phyloP scores from a whole-genome alignment of 805 yeast genomes.

The Komagataella pseudopastoris region DNA sequence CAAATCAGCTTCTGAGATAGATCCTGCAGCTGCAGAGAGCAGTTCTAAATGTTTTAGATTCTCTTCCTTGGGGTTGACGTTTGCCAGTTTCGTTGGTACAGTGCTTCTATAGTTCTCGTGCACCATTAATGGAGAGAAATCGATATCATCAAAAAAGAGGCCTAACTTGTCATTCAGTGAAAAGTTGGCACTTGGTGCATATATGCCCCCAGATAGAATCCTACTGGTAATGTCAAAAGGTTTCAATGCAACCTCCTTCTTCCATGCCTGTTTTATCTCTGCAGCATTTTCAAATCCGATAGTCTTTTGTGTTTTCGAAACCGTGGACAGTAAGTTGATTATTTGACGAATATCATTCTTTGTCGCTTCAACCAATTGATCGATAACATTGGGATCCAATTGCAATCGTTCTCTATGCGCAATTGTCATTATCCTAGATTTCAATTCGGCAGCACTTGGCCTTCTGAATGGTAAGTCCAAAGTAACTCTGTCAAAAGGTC shows the following conservation, averaged over 20 bases:
- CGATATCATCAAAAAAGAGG: slow-evolving; percentile 87
- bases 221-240: slow-evolving; percentile 82
- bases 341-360: slow-evolving; percentile 90
- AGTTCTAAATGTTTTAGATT: slow-evolving; percentile 43
- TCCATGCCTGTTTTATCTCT: slow-evolving; percentile 59
- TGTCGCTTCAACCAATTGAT: slow-evolving; percentile 73
- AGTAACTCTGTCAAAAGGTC: slow-evolving; percentile 81
- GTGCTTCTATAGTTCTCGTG: slow-evolving; percentile 83
- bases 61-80: slow-evolving; percentile 14
- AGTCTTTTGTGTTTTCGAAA: slow-evolving; percentile 54
- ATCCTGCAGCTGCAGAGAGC: slow-evolving; percentile 71
- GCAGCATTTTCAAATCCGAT: slow-evolving; percentile 54
- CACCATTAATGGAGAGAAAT: slow-evolving; percentile 88
- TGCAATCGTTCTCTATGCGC: slow-evolving; percentile 76
- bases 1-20: slow-evolving; percentile 74
- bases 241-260: slow-evolving; percentile 78
- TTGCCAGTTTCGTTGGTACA: slow-evolving; percentile 28
- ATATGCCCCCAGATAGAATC: slow-evolving; percentile 47
- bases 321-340: slow-evolving; percentile 78
- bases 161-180: slow-evolving; percentile 73
- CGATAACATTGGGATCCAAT: slow-evolving; percentile 68
- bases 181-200: slow-evolving; percentile 35
- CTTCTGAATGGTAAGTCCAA: slow-evolving; percentile 76
- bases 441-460: slow-evolving; percentile 73
- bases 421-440: slow-evolving; percentile 79